Conservation (phyloP, 306 rosid species). For the Quercus robur region DNA sequence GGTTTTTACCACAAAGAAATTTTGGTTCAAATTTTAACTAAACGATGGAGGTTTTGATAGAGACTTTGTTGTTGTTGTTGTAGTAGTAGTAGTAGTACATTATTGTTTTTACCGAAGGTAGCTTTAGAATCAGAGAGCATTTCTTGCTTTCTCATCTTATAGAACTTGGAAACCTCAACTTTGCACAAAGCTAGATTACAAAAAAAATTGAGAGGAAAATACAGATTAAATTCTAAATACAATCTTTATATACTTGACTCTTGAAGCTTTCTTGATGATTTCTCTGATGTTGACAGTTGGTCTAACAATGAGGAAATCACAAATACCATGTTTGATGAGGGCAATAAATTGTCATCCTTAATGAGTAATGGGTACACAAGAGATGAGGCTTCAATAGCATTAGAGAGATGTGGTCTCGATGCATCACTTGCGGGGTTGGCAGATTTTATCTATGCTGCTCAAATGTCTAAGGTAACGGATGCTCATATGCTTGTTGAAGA, state of each 20-base stretch:
- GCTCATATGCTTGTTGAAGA: conserved; percentile 48
- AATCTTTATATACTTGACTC: conserved; percentile 65
- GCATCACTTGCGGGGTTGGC: conserved; percentile 59
- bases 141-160: too few relatives aligned
- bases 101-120: too few relatives aligned
- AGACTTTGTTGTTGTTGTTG: too few relatives aligned
- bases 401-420: conserved; percentile 72
- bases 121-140: too few relatives aligned
- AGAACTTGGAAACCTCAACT: too few relatives aligned
- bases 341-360: conserved; percentile 33
- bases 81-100: too few relatives aligned
- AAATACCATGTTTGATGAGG: conserved; percentile 35
- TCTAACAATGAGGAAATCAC: conserved; percentile 51
- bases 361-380: conserved; percentile 63
- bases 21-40: too few relatives aligned
- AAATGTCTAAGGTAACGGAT: conserved; percentile 59
- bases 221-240: conserved; percentile 60
- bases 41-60: too few relatives aligned
- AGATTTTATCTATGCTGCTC: conserved; percentile 79
- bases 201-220: conserved; percentile 16
- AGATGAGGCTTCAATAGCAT: conserved; percentile 63
- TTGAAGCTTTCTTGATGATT: conserved; percentile 60
- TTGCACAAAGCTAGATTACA: too few relatives aligned
- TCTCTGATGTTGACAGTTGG: conserved; percentile 51
- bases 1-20: too few relatives aligned